These are phyloP conservation scores for Puccinia polysora DNA, from an alignment of 1,284 basidiomycete genomes.

Conservation along the genomic window DNA sequence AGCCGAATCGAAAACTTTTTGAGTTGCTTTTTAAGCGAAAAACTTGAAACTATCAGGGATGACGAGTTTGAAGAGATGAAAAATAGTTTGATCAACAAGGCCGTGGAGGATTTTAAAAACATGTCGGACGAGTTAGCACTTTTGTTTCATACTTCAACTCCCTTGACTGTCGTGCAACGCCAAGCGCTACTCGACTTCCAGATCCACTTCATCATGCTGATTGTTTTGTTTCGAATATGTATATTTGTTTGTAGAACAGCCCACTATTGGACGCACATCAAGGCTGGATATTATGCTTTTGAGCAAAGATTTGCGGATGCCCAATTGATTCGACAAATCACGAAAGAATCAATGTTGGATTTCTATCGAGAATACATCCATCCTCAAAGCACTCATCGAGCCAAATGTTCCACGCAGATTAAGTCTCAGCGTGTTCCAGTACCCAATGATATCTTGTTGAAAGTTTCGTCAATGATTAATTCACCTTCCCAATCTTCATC, in stretches of 20 bases:
- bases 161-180: not conserved
- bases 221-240: not conserved
- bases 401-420: constrained; percentile 51
- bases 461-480: not conserved
- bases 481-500: too few species aligned
- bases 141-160: not conserved
- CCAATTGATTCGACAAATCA: constrained; percentile 47
- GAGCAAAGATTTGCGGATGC: constrained; percentile 49
- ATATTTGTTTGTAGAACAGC: constrained; percentile 24
- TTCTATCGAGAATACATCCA: constrained; percentile 51
- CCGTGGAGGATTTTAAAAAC: constrained; percentile 70
- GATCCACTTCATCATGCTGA: too few species aligned
- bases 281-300: constrained; percentile 45
- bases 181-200: not conserved
- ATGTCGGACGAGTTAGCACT: constrained; percentile 60
- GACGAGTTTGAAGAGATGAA: constrained; percentile 66
- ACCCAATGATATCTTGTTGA: not conserved
- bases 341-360: constrained; percentile 49
- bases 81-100: constrained; percentile 63
- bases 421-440: constrained; percentile 45
- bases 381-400: constrained; percentile 46
- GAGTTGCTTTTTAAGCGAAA: constrained; percentile 54
- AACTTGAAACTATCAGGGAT: constrained; percentile 56
- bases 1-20: constrained; percentile 80
- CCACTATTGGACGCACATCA: constrained; percentile 52